Evolutionary conservation across 2,329 filamentous ascomycete species (phyloP).

Genomic region (Byssoonygena ceratinophila): DNA sequence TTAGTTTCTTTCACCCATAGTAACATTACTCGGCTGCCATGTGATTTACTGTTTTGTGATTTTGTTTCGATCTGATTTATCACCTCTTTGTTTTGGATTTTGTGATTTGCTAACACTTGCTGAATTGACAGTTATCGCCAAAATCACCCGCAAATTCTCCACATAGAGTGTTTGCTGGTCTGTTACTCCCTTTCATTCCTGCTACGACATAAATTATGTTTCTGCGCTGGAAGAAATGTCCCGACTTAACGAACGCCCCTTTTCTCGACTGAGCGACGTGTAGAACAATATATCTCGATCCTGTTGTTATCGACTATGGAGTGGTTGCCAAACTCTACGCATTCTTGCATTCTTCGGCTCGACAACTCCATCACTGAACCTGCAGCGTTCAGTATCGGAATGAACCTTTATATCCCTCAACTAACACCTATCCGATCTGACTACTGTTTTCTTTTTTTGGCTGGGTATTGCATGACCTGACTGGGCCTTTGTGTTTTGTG

Average conservation of each 20-base stretch:
- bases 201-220: not conserved
- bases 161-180: constrained; percentile 16
- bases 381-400: constrained; percentile 3
- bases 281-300: not conserved
- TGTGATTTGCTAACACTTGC: not conserved
- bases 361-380: not conserved
- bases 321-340: not conserved
- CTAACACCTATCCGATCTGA: not conserved
- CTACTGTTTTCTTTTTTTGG: not conserved
- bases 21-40: no score
- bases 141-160: constrained; percentile 80
- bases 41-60: not conserved
- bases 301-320: not conserved
- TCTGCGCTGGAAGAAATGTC: not conserved
- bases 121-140: constrained; percentile 65
- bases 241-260: not conserved
- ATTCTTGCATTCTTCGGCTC: not conserved
- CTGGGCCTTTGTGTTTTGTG: not conserved
- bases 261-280: no score
- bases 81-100: not conserved
- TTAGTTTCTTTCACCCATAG: constrained; percentile 43
- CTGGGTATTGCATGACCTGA: no score
- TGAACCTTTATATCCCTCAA: not conserved
- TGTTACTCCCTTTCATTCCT: not conserved
- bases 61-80: not conserved